Percentiles rank a stretch among this genome's conserved stretches.
These are phyloP conservation scores for Sedum album DNA, from an alignment of 164 flowering plant species.

Conservation along the genomic window DNA sequence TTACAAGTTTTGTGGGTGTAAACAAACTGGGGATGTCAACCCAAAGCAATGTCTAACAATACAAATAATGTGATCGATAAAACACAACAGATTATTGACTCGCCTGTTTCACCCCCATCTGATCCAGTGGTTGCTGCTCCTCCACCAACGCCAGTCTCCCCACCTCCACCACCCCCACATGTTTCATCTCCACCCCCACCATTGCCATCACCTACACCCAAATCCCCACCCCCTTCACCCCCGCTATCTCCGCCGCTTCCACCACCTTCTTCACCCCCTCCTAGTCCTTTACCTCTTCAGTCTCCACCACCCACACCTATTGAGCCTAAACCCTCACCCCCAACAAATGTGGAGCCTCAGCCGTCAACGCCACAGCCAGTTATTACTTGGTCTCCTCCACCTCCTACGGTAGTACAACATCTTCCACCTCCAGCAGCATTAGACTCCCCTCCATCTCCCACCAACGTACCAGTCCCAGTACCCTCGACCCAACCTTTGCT, in stretches of 20 bases:
- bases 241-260: too few relatives aligned
- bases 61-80: too few relatives aligned
- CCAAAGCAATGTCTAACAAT: too few relatives aligned
- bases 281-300: not conserved
- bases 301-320: constrained; percentile 3
- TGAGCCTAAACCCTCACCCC: constrained; percentile 10
- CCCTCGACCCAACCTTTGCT: not conserved
- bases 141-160: not conserved
- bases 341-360: not conserved
- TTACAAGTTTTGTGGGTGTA: too few relatives aligned
- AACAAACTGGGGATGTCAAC: too few relatives aligned
- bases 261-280: constrained; percentile 5
- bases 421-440: constrained; percentile 9
- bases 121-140: not conserved
- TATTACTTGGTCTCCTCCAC: constrained; percentile 8
- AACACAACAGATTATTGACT: too few relatives aligned
- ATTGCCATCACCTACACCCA: not conserved
- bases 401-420: constrained; percentile 8
- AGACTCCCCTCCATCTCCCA: constrained; percentile 5
- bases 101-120: not conserved
- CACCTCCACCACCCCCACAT: constrained; percentile 3
- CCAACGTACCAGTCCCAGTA: constrained; percentile 2
- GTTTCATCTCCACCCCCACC: constrained; percentile 13
- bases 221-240: not conserved
- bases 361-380: constrained; percentile 6